Percentiles rank a stretch among this genome's conserved stretches.
These are phyloP conservation scores for Globisporangium perplexum DNA, from an alignment of 352 stramenopile genomes.

Conservation along the genomic window DNA sequence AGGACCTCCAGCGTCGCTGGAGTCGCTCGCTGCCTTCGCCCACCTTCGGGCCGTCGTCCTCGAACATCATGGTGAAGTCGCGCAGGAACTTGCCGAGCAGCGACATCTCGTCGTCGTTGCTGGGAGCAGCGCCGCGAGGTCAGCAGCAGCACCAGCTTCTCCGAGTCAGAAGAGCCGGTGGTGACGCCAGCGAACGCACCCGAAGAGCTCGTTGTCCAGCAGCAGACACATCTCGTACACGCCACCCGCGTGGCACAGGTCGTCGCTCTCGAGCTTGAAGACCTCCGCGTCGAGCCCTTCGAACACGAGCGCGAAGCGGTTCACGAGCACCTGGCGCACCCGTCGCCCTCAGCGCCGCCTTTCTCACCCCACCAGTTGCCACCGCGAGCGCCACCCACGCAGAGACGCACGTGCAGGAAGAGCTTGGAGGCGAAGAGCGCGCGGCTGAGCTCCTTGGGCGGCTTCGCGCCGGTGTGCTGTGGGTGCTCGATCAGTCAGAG, in stretches of 20 bases:
- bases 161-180: too few relatives aligned
- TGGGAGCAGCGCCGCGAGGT: background rate
- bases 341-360: background rate
- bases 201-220: conserved; percentile 37
- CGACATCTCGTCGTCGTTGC: conserved; percentile 18
- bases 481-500: too few relatives aligned
- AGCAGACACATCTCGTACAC: conserved; percentile 45
- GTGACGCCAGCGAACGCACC: conserved; percentile 21
- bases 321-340: conserved; percentile 38
- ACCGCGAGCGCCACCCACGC: too few relatives aligned
- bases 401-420: conserved; percentile 47
- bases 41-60: conserved; percentile 60
- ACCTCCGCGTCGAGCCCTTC: conserved; percentile 42
- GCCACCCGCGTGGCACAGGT: conserved; percentile 50
- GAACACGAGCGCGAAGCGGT: conserved; percentile 53
- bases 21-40: too few relatives aligned
- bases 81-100: conserved; percentile 38
- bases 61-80: conserved; percentile 44
- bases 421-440: conserved; percentile 55
- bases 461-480: conserved; percentile 20
- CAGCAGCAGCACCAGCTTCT: background rate
- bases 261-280: conserved; percentile 69
- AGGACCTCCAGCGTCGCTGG: too few relatives aligned
- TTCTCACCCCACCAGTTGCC: background rate
- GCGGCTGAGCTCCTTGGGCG: conserved; percentile 22